Base-by-base conservation (phyloP, 352 stramenopile species). In the Ochromonadaceae sp. region DNA sequence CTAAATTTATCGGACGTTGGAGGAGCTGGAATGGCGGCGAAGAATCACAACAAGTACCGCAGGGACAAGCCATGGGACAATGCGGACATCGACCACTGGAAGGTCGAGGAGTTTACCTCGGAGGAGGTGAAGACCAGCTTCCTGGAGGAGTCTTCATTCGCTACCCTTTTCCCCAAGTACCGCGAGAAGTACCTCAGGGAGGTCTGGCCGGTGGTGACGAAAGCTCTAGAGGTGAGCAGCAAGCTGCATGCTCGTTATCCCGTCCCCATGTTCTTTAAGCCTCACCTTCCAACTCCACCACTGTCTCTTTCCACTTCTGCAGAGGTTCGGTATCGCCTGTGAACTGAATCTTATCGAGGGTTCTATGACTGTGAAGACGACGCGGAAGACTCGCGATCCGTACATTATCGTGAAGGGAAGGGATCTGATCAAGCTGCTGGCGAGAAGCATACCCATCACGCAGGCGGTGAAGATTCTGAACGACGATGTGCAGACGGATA, bases 161-260 rank as follows among this genome's bases (percentile, higher is more conserved):
- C 93, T 39, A 99, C 92, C 56, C 83, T 99, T 17, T 99, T 99
- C 74, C 94, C 94, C 40, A 96, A 97, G 72, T 99, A 99, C 75
- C 81, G 94, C 41, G 94, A 99, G 76, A 95, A 96, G 68, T 99
- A 99, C 77, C 74, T 99, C 34, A 83, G 92, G 31, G 92, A 99
- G 75, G 81, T 98, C 9, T 98, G 94, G 93, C 92, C 92, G 0
- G 81, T 97, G 35, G 86, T 99, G 62, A 99, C 93, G 32, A 93
- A 93, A 60, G 83, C 86, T 44, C 80, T 99, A 25, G 89, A 97
- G 59, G 80, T 80, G 56, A 40, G n/a, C 25, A 17, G 25, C 1
- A 46, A 20, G 4, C 7, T 65, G 41, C 4, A 7, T 7, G 43
- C 9, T 4, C 5, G 15, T 9, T 34, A 22, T 62, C 9, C n/a